Percentiles rank a stretch among this genome's conserved stretches.
phyloP scores from a whole-genome alignment of 306 rosid genomes.

The Biancaea sappan region DNA sequence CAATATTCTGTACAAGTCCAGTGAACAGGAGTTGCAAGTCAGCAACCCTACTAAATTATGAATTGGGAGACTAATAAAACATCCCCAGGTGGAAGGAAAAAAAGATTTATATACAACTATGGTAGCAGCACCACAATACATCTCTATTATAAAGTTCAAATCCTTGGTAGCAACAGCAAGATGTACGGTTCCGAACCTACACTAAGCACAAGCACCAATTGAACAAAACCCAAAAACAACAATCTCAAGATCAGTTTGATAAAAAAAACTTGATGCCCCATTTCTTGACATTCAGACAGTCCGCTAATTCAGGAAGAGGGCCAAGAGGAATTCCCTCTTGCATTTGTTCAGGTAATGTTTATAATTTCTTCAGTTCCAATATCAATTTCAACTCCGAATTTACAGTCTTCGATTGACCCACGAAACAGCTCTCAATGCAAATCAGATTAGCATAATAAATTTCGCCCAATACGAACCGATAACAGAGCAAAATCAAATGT shows the following conservation, averaged over 20 bases:
- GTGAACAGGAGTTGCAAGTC: not conserved
- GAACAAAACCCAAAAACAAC: not conserved
- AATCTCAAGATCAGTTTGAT: not conserved
- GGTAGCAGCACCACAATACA: not conserved
- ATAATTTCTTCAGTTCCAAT: not conserved
- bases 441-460: not conserved
- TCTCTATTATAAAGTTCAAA: slow-evolving; percentile 5
- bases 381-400: not conserved
- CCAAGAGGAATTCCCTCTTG: not conserved
- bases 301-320: not conserved
- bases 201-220: not conserved
- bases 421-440: not conserved
- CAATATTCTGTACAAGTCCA: not conserved
- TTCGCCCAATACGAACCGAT: not conserved
- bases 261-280: not conserved
- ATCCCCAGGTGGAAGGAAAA: not conserved
- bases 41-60: not conserved
- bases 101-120: not conserved
- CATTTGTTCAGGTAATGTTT: not conserved
- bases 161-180: not conserved
- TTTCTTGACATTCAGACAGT: not conserved
- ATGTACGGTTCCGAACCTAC: not conserved
- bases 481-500: not conserved
- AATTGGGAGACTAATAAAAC: not conserved
- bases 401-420: not conserved